Evolutionary conservation across 2,329 filamentous ascomycete genomes (phyloP).

Genomic region (Colletotrichum kahawae): DNA sequence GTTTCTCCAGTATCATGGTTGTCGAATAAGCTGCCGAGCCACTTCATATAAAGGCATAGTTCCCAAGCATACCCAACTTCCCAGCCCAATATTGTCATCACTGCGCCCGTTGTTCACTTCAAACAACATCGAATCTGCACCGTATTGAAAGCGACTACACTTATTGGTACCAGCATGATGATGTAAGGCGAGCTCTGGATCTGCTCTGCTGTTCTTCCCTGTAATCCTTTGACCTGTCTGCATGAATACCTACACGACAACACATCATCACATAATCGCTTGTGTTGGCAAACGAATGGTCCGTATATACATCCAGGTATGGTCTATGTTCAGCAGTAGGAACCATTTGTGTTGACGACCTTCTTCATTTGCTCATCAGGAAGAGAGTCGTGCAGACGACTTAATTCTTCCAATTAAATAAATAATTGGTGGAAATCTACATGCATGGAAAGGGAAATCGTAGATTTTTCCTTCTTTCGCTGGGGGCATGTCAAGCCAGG

Average conservation of each 20-base stretch:
- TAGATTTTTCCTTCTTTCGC: not conserved
- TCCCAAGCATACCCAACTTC: not conserved
- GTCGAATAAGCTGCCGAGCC: not conserved
- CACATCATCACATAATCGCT: not conserved
- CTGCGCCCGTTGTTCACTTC: not conserved
- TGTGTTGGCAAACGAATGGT: not conserved
- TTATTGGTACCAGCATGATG: not conserved
- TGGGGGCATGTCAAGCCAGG: too few relatives aligned
- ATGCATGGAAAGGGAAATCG: not conserved
- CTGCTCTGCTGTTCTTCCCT: not conserved
- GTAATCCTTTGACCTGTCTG: not conserved
- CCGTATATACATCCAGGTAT: not conserved
- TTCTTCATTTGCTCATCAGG: not conserved
- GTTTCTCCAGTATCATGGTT: not conserved
- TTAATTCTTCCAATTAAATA: not conserved
- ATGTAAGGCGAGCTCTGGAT: not conserved
- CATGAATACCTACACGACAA: not conserved
- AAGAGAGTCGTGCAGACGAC: not conserved
- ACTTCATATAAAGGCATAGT: not conserved
- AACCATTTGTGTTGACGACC: not conserved
- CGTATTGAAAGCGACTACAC: rapidly evolving
- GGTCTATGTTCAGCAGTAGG: not conserved
- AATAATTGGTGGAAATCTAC: not conserved
- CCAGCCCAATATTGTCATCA: rapidly evolving
- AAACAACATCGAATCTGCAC: not conserved